Evolutionary conservation across 805 yeast genomes (phyloP), one percentile per base, ranked within the genome.

Genomic region (Metschnikowia lunata): DNA sequence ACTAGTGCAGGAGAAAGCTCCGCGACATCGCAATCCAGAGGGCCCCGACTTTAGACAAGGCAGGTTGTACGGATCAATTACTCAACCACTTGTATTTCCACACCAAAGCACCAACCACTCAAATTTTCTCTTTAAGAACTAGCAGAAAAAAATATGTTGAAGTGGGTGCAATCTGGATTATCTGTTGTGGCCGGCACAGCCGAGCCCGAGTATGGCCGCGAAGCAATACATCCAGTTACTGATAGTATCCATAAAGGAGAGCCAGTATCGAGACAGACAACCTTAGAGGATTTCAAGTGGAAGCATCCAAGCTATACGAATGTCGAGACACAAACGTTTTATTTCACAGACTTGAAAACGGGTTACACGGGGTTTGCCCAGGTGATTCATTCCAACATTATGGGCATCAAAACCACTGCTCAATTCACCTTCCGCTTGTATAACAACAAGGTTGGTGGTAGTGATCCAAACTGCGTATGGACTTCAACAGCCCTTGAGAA

Each of bases 141-240:
- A 18, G 23, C 23, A 18, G 23, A 18, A 18, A 18, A 18, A 18
- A 42, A 18, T n/a, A 83, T 84, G 90, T 69, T 84, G 42, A 83
- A 81, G 78, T 85, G 89, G 89, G 85, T 85, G 47, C 90, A 85
- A 71, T 83, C 88, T 50, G 82, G 89, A 54, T 74, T 86, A 42
- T 87, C 97, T n/a, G 93, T 95, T 6, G 93, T 89, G 37, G 91
- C 97, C 6, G 99, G 99, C 43, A 80, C 95, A 10, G 97, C 96
- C 2, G 99, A 93, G 65, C 99, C 99, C 26, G 96, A 85, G 61
- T 93, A 93, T 59, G 99, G 99, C 42, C 77, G 84, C 34, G 96
- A 85, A 40, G 95, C 95, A 34, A 87, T 93, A 54, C 91, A 85
- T 58, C 79, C 97, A n/a, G 80, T 90, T 46, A 78, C 85, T 34